Evolutionary conservation across 768 basidiomycete genomes (phyloP), one percentile per base, ranked within the genome.

Genomic region (Lactarius quietus): DNA sequence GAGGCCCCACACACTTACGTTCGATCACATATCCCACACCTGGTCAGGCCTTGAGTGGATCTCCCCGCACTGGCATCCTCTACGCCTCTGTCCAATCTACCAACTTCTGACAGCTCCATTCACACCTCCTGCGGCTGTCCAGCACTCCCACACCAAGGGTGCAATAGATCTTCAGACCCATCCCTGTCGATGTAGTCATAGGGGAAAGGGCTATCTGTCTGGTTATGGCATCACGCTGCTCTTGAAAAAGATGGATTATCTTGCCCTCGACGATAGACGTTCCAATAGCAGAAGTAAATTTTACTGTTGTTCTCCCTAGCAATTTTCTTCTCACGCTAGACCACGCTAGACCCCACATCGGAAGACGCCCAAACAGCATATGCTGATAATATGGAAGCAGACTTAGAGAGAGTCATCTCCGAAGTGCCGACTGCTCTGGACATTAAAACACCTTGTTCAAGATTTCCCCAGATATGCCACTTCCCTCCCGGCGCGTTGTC

Each of bases 161-260:
- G 35, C 84, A 88, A 74, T 95, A 93, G 70, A 80, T 95, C 35
- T 81, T 94, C 59, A 84, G 94, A n/a, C 84, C 86, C 63, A 77
- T 83, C 4, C 86, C 88, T 3, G 79, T 84, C 1, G 61, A 62
- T 6, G n/a, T n/a, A n/a, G 67, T 72, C 0, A 71, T 70, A 23
- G 57, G 70, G 0, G 71, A 70, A 69, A 74, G 6, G 83, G 76
- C 64, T 81, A 83, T 71, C 78, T 99, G 9, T 86, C 90, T 3
- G 96, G 96, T 6, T 99, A 93, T 70, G 97, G 97, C 3, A 95
- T 95, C 8, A 82, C 90, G 26, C 78, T 99, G 60, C 93, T 96
- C 70, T 76, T 99, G 70, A 99, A 99, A 81, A 97, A 95, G 78
- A 97, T 86, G 82, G 97, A 99, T 71, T 99, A 98, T 73, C 83